phyloP scores from a whole-genome alignment of 106 monocot genomes.

The Xerophyta viscosa region DNA sequence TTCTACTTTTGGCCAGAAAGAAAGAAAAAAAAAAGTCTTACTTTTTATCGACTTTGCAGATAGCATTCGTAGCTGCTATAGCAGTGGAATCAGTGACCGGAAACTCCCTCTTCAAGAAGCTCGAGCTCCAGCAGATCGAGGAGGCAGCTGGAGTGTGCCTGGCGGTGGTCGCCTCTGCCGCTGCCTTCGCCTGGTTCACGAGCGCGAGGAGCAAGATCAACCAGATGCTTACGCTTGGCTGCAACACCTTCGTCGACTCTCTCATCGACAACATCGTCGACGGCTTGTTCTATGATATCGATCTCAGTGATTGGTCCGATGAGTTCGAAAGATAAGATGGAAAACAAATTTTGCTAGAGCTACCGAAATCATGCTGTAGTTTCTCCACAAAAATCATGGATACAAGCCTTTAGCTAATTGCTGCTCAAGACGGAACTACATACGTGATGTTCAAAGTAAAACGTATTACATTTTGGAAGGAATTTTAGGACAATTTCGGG shows the following conservation, averaged over 20 bases:
- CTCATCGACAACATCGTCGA: conserved; percentile 87
- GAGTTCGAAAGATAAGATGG: conserved; percentile 4
- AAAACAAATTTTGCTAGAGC: background rate
- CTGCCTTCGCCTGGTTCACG: conserved; percentile 66
- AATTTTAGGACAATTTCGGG: no score
- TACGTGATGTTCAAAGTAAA: no score
- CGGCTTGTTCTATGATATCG: conserved; percentile 67
- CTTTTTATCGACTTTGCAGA: conserved; percentile 14
- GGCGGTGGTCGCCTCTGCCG: conserved; percentile 52
- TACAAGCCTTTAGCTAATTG: no score
- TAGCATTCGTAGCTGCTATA: conserved; percentile 69
- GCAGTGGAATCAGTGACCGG: conserved; percentile 66
- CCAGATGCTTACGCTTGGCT: conserved; percentile 55
- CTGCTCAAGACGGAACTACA: no score
- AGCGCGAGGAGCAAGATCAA: conserved; percentile 53
- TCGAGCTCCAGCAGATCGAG: conserved; percentile 58
- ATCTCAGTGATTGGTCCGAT: conserved; percentile 59
- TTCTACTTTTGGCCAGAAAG: background rate
- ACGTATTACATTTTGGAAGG: no score
- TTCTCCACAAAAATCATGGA: no score
- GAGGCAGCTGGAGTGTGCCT: conserved; percentile 63
- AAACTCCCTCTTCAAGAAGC: conserved; percentile 81
- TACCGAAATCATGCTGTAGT: no score
- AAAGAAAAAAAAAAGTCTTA: background rate
- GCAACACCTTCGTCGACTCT: conserved; percentile 81